Percentiles rank a stretch among this genome's conserved stretches.
Evolutionary conservation across 495 filamentous ascomycete species (phyloP).

Genomic region (Penicillium desertorum): DNA sequence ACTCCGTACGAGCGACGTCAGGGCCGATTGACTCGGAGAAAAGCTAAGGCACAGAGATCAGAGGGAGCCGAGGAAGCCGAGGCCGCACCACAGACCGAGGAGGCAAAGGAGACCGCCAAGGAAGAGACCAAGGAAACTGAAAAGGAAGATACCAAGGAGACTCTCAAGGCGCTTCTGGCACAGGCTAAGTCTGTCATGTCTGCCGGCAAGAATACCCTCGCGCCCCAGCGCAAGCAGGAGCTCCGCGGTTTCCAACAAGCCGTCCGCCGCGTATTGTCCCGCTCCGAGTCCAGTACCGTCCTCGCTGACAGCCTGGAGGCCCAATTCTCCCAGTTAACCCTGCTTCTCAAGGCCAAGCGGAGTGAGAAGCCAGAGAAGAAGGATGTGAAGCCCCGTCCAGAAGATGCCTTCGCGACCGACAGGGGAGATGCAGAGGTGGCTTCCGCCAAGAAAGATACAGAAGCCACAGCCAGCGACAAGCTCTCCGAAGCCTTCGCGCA

Average conservation of each 20-base stretch:
- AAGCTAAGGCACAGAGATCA: conserved; percentile 22
- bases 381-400: not conserved
- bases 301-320: conserved; percentile 51
- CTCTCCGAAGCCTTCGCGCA: conserved; percentile 46
- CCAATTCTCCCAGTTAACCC: conserved; percentile 50
- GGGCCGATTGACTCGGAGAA: conserved; percentile 29
- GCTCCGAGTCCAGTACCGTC: conserved; percentile 42
- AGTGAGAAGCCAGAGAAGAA: conserved; percentile 27
- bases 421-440: conserved; percentile 2
- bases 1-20: conserved; percentile 47
- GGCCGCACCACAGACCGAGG: conserved; percentile 23
- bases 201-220: conserved; percentile 46
- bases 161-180: conserved; percentile 51
- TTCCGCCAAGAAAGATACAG: conserved; percentile 16
- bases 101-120: conserved; percentile 26
- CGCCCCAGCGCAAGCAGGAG: conserved; percentile 62
- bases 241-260: conserved; percentile 57
- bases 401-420: conserved; percentile 6
- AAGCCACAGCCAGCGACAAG: conserved; percentile 31
- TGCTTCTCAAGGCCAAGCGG: conserved; percentile 43
- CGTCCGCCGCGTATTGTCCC: conserved; percentile 54
- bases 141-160: conserved; percentile 40
- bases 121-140: conserved; percentile 32
- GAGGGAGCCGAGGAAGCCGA: conserved; percentile 32
- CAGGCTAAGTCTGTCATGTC: conserved; percentile 57